These are phyloP conservation scores for Punica granatum DNA, from an alignment of 345 rosid genomes.

Conservation along the genomic window DNA sequence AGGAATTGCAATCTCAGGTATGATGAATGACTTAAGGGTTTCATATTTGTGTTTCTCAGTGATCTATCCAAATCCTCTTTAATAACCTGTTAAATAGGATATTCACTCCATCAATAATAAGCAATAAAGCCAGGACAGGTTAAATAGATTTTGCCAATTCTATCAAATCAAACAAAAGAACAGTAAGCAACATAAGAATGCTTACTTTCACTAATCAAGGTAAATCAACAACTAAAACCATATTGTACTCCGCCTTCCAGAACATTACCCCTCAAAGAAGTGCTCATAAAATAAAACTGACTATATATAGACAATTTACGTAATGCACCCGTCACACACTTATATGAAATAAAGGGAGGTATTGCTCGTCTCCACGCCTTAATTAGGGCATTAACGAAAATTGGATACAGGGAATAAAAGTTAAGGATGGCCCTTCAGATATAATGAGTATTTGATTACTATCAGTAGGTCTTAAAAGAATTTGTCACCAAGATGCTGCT, in stretches of 20 bases:
- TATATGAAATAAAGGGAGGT: neutral
- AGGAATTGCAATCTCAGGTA: slow-evolving; percentile 83
- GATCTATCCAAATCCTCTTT: slow-evolving; percentile 80
- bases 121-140: neutral
- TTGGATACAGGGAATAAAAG: neutral
- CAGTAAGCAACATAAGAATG: neutral
- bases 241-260: neutral
- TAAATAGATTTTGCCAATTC: neutral
- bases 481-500: neutral
- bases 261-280: neutral
- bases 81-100: slow-evolving; percentile 46
- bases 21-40: slow-evolving; percentile 81
- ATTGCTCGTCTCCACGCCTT: neutral
- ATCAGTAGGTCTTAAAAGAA: neutral
- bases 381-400: neutral
- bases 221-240: neutral
- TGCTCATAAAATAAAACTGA: neutral
- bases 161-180: neutral
- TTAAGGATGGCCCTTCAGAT: neutral
- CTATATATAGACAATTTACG: neutral
- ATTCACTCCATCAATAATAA: neutral
- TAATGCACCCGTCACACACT: neutral
- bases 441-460: neutral
- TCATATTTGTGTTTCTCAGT: slow-evolving; percentile 77
- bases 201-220: neutral